Evolutionary conservation across 768 basidiomycete species (phyloP), one percentile per base, ranked within the genome.

Genomic region (Sarcomyxa edulis): DNA sequence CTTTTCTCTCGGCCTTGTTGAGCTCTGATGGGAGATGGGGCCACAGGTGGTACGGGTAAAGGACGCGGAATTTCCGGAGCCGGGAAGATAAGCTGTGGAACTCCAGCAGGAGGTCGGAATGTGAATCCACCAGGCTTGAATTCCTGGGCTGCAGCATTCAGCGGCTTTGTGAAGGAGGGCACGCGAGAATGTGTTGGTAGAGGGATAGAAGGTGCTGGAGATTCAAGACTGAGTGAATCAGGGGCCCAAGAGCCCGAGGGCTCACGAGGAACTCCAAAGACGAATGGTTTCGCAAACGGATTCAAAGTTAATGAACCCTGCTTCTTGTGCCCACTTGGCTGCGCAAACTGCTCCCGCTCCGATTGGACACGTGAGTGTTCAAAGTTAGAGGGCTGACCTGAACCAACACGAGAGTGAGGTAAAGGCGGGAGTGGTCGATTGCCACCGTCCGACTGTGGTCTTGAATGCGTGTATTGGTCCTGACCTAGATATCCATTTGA

Each of bases 271-370:
- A 61, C 44, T 37, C 84, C 85, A 54, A 91, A 91, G 7, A 89
- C 80, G 47, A 92, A 92, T 0, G 89, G 86, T 52, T 86, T 87
- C 5, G 89, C 89, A 35, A 76, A 69, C 0, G 89, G 89, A 54
- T 92, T 92, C 34, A 89, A 69, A 2, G 72, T n/a, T n/a, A n/a
- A n/a, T n/a, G n/a, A n/a, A n/a, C n/a, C n/a, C n/a, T n/a, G n/a
- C n/a, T n/a, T n/a, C n/a, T n/a, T n/a, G n/a, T n/a, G n/a, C n/a
- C n/a, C n/a, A n/a, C n/a, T n/a, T n/a, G n/a, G n/a, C n/a, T n/a
- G n/a, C n/a, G n/a, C n/a, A n/a, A n/a, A n/a, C n/a, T n/a, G n/a
- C n/a, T n/a, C n/a, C n/a, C n/a, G n/a, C n/a, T n/a, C n/a, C n/a
- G n/a, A n/a, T n/a, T n/a, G n/a, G n/a, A n/a, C n/a, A n/a, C n/a